Base-by-base conservation (phyloP, 331 rosid genomes). In the Stylosanthes scabra region DNA sequence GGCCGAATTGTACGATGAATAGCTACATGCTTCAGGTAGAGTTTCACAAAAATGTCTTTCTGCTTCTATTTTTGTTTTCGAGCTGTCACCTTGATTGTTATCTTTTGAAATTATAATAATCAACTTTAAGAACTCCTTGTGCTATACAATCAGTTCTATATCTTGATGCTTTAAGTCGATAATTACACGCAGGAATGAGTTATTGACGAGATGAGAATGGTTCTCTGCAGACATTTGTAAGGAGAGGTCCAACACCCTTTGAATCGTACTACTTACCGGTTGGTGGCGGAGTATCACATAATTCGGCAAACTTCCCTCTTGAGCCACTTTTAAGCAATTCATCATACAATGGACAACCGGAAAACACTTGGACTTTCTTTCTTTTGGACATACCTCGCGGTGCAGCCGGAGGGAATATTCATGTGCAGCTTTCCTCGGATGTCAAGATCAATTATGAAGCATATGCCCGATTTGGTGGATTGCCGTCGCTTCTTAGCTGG, bases 381-480 rank as follows among this genome's bases (percentile, higher is more conserved):
- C 47, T 74, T 78, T 59, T 86, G 82, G 90, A 91, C 50, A 78
- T 91, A 77, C 97, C 96, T 16, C 86, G 49, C 13, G 97, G 97
- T 15, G 93, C 88, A 31, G 91, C 97, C 10, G 97, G 97, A 68
- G 91, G 90, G 75, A 87, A 84, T 81, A 71, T 91, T 60, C 96
- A 83, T 55, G 62, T 91, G 16, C 88, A 52, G 39, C 76, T 91
- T 28, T 63, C 86, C 34, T 83, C 93, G 31, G 79, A 86, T 67
- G 40, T 47, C 13, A 76, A 79, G 70, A 65, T 87, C 59, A 59
- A 73, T 65, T 86, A 81, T 62, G 89, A 91, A 87, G 80, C 87
- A 64, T 91, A 91, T 72, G 88, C 91, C 64, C 81, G 93, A 81
- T 89, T 83, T 66, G 91, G 97, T 41, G 97, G 93, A 71, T 86